A percentile compares a stretch with the other conserved stretches of the same genome.
Conservation (phyloP, 148 eudicot genomes). For the Nyssa sinensis region DNA sequence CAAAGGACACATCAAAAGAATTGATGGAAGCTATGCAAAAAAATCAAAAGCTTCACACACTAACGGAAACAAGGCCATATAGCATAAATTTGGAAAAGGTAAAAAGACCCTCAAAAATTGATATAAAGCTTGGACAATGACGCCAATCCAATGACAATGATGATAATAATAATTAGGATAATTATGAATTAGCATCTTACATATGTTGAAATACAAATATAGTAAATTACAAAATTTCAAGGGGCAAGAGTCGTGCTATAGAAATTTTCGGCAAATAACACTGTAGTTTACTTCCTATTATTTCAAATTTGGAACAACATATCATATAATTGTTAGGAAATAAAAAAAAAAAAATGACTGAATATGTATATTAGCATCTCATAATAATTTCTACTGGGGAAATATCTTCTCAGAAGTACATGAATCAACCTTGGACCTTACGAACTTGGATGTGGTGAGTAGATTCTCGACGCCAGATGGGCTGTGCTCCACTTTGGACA, state of each 20-base stretch:
- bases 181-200: not conserved
- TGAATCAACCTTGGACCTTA: constrained; percentile 53
- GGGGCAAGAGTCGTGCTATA: not conserved
- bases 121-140: not conserved
- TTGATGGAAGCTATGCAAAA: no score
- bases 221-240: not conserved
- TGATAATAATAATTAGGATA: not conserved
- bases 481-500: constrained; percentile 96
- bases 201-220: not conserved
- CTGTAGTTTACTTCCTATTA: not conserved
- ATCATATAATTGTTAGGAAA: not conserved
- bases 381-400: not conserved
- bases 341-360: not conserved
- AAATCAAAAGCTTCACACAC: constrained; percentile 1
- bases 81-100: not conserved
- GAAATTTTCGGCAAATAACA: not conserved
- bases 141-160: not conserved
- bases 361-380: not conserved
- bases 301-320: not conserved
- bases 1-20: no score
- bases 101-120: not conserved
- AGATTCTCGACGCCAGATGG: constrained; percentile 94
- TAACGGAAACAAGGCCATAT: not conserved
- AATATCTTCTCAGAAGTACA: not conserved
- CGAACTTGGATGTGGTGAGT: constrained; percentile 97